Conservation (phyloP, 805 yeast species). For the Candida nemodendra region DNA sequence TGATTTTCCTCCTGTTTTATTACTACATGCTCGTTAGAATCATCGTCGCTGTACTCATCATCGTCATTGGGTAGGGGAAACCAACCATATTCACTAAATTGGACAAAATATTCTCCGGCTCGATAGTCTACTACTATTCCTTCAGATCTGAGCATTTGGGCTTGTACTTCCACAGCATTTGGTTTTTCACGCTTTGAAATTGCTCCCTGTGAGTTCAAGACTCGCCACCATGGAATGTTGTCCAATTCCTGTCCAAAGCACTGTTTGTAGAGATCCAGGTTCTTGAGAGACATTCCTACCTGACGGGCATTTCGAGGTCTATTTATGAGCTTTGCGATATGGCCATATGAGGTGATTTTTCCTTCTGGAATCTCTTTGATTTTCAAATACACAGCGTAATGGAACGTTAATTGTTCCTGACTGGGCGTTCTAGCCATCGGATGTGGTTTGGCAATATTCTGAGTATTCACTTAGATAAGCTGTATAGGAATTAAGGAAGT, state of each 20-base stretch:
- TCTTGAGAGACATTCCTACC: slow-evolving; percentile 70
- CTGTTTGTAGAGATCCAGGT: slow-evolving; percentile 34
- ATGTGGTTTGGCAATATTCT: too few species aligned
- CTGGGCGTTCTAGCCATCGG: slow-evolving; percentile 44
- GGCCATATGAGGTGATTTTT: slow-evolving; percentile 68
- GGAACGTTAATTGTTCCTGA: slow-evolving; percentile 39
- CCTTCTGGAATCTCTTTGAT: slow-evolving; percentile 60
- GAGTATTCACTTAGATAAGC: too few species aligned
- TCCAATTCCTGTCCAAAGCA: slow-evolving; percentile 24
- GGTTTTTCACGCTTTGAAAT: slow-evolving; percentile 52
- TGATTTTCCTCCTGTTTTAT: not conserved
- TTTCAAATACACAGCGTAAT: slow-evolving; percentile 56
- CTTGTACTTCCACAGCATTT: slow-evolving; percentile 46
- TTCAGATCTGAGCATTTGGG: slow-evolving; percentile 44
- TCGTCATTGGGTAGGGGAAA: slow-evolving; percentile 47
- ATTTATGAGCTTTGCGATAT: slow-evolving; percentile 61
- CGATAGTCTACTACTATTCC: slow-evolving; percentile 40
- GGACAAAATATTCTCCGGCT: slow-evolving; percentile 37
- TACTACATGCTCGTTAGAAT: slow-evolving; percentile 2
- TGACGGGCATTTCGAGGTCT: slow-evolving; percentile 69
- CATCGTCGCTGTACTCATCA: slow-evolving; percentile 4
- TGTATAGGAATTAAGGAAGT: too few species aligned
- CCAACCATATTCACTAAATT: slow-evolving; percentile 60
- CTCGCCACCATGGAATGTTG: slow-evolving; percentile 81
- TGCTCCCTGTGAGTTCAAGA: slow-evolving; percentile 59